These are phyloP conservation scores for Coelastrella sp. DNA, from an alignment of 139 green algal genomes.

Conservation along the genomic window DNA sequence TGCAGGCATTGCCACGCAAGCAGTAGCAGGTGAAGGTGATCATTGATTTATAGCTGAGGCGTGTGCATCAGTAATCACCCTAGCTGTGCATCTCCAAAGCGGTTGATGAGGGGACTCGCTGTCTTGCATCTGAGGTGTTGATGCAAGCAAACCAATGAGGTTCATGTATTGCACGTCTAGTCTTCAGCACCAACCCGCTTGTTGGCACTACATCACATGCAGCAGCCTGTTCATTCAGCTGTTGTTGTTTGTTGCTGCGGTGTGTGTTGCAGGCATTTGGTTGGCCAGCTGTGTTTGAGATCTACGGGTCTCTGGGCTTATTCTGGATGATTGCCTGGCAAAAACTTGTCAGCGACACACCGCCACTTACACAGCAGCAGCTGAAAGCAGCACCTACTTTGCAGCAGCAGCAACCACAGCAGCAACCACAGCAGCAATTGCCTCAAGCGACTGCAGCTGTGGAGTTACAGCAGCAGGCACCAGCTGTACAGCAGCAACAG, in stretches of 20 bases:
- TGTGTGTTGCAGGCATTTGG: constrained; percentile 39
- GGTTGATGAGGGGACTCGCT: too few species aligned
- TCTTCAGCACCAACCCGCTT: constrained; percentile 5
- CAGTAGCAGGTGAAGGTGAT: neutral
- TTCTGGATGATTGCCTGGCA: constrained; percentile 74
- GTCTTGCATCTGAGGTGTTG: too few species aligned
- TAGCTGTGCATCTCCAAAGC: too few species aligned
- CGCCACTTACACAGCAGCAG: constrained; percentile 16
- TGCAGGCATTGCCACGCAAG: neutral
- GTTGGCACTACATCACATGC: neutral
- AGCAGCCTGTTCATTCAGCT: neutral
- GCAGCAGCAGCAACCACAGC: constrained; percentile 18
- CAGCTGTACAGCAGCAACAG: constrained; percentile 13
- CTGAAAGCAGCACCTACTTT: neutral
- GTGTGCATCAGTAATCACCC: too few species aligned
- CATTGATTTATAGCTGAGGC: too few species aligned
- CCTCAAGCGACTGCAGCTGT: neutral
- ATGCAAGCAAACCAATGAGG: too few species aligned
- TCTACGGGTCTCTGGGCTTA: constrained; percentile 76
- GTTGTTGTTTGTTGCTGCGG: neutral
- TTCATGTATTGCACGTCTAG: too few species aligned
- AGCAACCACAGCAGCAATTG: constrained; percentile 21
- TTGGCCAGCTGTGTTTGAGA: constrained; percentile 75
- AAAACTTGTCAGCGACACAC: constrained; percentile 45
- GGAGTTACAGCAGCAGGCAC: constrained; percentile 31